A percentile compares a stretch with the other conserved stretches of the same genome.
Evolutionary conservation across 192 early-diverging fungal species (phyloP).

Genomic region (Dimargaris xerosporica): DNA sequence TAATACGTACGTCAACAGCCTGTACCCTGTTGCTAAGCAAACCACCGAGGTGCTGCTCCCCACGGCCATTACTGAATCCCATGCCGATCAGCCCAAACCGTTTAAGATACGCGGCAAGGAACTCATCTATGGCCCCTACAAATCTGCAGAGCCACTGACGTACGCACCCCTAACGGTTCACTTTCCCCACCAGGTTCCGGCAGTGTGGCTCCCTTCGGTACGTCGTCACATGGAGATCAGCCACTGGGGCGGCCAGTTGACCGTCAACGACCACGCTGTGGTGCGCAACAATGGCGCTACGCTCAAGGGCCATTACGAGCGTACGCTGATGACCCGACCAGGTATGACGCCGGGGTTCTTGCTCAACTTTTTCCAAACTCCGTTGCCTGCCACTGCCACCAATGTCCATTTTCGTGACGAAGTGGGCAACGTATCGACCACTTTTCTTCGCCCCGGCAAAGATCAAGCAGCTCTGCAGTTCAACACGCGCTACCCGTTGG

Average conservation of each 20-base stretch:
- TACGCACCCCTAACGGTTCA: conserved; percentile 36
- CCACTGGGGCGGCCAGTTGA: conserved; percentile 69
- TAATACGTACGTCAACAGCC: conserved; percentile 41
- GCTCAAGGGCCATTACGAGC: conserved; percentile 14
- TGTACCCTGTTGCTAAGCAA: conserved; percentile 52
- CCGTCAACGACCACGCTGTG: conserved; percentile 66
- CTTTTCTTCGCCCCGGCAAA: conserved; percentile 34
- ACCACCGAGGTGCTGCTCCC: conserved; percentile 55
- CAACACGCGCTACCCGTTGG: conserved; percentile 82
- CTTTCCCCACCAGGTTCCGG: conserved; percentile 42
- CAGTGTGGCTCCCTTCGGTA: conserved; percentile 39
- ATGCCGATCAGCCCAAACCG: conserved; percentile 17
- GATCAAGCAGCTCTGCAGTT: conserved; percentile 48
- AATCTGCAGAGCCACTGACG: conserved; percentile 23
- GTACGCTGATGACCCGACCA: conserved; percentile 17
- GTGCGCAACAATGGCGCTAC: conserved; percentile 38
- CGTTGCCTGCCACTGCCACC: conserved; percentile 49
- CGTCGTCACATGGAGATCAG: conserved; percentile 64
- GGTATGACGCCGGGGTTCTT: conserved; percentile 19
- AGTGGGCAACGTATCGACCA: conserved; percentile 96
- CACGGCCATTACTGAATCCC: conserved; percentile 21
- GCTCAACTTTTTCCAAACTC: conserved; percentile 20
- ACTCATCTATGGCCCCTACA: conserved; percentile 62
- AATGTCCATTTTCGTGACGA: conserved; percentile 77
- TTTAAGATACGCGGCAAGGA: conserved; percentile 32